These are phyloP conservation scores for Haematococcus sp. DNA, from an alignment of 139 green algal genomes.

Conservation along the genomic window DNA sequence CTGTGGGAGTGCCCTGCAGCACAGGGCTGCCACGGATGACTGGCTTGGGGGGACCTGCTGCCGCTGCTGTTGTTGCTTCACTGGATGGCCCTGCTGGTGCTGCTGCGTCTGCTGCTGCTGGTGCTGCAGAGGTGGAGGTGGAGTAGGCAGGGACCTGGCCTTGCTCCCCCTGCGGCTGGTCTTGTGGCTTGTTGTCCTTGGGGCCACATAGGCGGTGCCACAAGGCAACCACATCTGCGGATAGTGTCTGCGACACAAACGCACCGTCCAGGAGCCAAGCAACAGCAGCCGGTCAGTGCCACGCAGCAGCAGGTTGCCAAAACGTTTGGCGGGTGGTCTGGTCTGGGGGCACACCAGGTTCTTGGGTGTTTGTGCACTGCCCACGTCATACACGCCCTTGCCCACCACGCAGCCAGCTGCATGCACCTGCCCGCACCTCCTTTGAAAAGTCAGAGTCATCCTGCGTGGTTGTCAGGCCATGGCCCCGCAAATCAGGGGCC, in stretches of 20 bases:
- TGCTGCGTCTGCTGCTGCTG: conserved; percentile 10
- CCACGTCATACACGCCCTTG: too few species aligned
- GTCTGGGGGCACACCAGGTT: too few species aligned
- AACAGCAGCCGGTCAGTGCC: too few species aligned
- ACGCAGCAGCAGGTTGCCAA: too few species aligned
- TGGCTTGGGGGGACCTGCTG: background rate
- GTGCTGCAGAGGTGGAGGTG: background rate
- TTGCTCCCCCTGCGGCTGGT: background rate
- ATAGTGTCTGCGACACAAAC: conserved; percentile 44
- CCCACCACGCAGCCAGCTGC: too few species aligned
- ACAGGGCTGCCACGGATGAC: background rate
- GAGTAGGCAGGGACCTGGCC: background rate
- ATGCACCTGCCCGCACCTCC: conserved; percentile 35
- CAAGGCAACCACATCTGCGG: conserved; percentile 59
- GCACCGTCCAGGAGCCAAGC: background rate
- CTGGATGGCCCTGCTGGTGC: too few species aligned
- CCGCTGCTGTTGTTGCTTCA: background rate
- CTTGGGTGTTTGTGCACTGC: too few species aligned
- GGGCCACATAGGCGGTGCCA: conserved; percentile 60
- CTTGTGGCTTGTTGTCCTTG: background rate
- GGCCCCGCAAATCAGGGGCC: conserved; percentile 76
- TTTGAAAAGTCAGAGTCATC: conserved; percentile 70
- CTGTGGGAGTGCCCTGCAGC: conserved; percentile 1
- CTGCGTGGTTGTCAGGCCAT: conserved; percentile 58
- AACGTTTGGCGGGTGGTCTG: too few species aligned